These are phyloP conservation scores for Trichomonascaceae sp. DNA, from an alignment of 1,139 yeast species.

Conservation along the genomic window DNA sequence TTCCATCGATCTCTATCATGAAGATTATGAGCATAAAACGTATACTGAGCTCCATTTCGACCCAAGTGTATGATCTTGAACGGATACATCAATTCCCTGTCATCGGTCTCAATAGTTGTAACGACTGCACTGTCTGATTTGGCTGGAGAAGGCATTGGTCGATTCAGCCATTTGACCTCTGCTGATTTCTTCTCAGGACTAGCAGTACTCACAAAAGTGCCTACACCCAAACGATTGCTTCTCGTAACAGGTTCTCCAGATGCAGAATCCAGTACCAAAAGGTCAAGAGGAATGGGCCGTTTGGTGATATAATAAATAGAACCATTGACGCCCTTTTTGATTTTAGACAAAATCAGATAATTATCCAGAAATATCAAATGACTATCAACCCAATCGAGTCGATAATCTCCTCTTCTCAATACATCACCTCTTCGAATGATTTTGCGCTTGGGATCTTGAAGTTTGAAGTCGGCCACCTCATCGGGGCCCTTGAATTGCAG, in stretches of 20 bases:
- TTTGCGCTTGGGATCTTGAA: constrained; percentile 51
- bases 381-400: constrained; percentile 40
- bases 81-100: constrained; percentile 35
- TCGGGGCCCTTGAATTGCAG: constrained; percentile 36
- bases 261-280: constrained; percentile 32
- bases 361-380: constrained; percentile 69
- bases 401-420: constrained; percentile 54
- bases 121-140: constrained; percentile 13
- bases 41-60: constrained; percentile 45
- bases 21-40: constrained; percentile 50
- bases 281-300: constrained; percentile 38
- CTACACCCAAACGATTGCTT: constrained; percentile 27
- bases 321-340: constrained; percentile 31
- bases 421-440: constrained; percentile 58
- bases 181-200: constrained; percentile 11
- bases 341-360: constrained; percentile 61
- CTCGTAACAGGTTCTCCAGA: constrained; percentile 33
- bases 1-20: constrained; percentile 61
- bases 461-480: constrained; percentile 40
- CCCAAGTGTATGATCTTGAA: constrained; percentile 48
- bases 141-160: constrained; percentile 11
- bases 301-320: constrained; percentile 24
- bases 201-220: constrained; percentile 24
- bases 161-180: constrained; percentile 8
- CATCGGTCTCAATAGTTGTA: constrained; percentile 20